Conservation (phyloP, 169 alveolate genomes). For the Plasmodium gonderi region DNA sequence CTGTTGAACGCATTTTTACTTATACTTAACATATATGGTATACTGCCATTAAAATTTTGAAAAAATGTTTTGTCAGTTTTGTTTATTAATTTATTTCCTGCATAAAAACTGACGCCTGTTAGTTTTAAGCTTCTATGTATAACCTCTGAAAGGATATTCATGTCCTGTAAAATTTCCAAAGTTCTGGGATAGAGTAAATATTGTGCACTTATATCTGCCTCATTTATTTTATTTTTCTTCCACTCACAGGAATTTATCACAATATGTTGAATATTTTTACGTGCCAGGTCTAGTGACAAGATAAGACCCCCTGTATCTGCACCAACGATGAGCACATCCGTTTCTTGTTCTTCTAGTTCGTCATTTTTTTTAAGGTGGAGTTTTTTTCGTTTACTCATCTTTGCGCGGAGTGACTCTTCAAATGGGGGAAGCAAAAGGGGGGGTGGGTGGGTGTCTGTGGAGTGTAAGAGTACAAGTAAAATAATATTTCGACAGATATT, state of each 20-base stretch:
- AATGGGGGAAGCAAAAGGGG: no score
- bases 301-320: slow-evolving; percentile 28
- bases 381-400: background rate
- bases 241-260: slow-evolving; percentile 15
- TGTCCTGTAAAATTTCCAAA: slow-evolving; percentile 28
- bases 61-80: slow-evolving; percentile 24
- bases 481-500: no score
- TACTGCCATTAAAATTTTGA: slow-evolving; percentile 15
- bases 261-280: slow-evolving; percentile 30
- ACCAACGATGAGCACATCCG: slow-evolving; percentile 45
- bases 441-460: background rate
- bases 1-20: slow-evolving; percentile 10
- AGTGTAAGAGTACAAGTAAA: no score
- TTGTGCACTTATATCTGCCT: slow-evolving; percentile 15
- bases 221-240: background rate
- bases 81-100: slow-evolving; percentile 21
- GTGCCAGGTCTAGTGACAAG: slow-evolving; percentile 5
- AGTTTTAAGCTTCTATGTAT: slow-evolving; percentile 15
- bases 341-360: background rate
- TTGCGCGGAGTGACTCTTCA: background rate
- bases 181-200: slow-evolving; percentile 53
- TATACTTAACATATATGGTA: slow-evolving; percentile 54
- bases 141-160: slow-evolving; percentile 18
- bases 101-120: slow-evolving; percentile 27
- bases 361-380: background rate